Conservation (phyloP, 176 grass and related monocot genomes). For the Phoenix dactylifera region DNA sequence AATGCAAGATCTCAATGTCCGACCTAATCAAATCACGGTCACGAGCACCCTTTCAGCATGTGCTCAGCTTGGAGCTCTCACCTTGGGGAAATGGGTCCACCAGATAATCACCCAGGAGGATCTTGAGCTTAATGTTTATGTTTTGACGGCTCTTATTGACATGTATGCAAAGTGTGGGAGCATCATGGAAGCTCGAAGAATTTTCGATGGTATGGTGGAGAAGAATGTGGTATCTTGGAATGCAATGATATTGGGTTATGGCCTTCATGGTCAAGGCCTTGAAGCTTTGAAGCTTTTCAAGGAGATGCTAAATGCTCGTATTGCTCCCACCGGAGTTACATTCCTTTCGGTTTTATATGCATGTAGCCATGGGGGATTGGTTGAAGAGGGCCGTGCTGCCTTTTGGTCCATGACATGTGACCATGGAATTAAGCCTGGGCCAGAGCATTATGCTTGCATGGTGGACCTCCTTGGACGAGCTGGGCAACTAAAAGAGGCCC, state of each 20-base stretch:
- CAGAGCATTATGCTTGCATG: conserved; percentile 24
- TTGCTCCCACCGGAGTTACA: conserved; percentile 12
- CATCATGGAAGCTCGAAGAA: conserved; percentile 9
- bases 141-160: conserved; percentile 19
- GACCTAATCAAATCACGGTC: conserved; percentile 17
- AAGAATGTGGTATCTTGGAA: conserved; percentile 29
- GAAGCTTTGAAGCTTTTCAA: conserved; percentile 20
- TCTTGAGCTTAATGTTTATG: conserved; percentile 21
- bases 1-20: conserved; percentile 14
- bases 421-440: conserved; percentile 7
- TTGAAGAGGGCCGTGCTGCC: background rate
- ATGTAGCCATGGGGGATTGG: conserved; percentile 23
- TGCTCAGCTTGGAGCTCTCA: conserved; percentile 20
- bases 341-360: conserved; percentile 19
- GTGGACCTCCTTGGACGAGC: conserved; percentile 21
- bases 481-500: conserved; percentile 6
- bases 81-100: conserved; percentile 20
- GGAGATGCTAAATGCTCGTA: conserved; percentile 3
- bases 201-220: conserved; percentile 17
- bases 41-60: conserved; percentile 21
- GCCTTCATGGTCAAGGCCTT: conserved; percentile 16
- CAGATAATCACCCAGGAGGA: conserved; percentile 12
- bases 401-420: conserved; percentile 11
- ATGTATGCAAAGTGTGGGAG: conserved; percentile 23
- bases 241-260: conserved; percentile 23